A percentile compares a stretch with the other conserved stretches of the same genome.
phyloP scores from a whole-genome alignment of 768 basidiomycete species.

The Mycena belliarum region DNA sequence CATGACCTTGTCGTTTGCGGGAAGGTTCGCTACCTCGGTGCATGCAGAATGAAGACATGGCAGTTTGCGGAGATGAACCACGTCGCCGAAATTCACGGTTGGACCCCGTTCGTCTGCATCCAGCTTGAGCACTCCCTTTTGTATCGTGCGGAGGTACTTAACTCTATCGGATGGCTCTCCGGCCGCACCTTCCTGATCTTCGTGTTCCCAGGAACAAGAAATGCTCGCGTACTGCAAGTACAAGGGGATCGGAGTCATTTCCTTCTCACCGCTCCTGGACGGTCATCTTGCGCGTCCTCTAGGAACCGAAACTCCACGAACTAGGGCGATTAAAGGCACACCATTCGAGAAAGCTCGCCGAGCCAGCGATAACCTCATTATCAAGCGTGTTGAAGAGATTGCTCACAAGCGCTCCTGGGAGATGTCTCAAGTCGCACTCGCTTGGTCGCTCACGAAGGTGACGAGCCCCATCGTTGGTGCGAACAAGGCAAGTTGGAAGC shows the following conservation, averaged over 20 bases:
- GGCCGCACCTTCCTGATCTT: too few relatives aligned
- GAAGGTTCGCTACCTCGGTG: conserved; percentile 47
- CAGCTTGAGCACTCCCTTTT: conserved; percentile 54
- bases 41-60: conserved; percentile 45
- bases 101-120: conserved; percentile 57
- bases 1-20: conserved; percentile 43
- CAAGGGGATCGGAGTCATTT: conserved; percentile 54
- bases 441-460: conserved; percentile 17
- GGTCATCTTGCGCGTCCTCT: conserved; percentile 43
- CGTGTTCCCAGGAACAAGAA: conserved; percentile 38
- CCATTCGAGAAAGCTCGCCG: conserved; percentile 18
- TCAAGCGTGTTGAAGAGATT: conserved; percentile 40
- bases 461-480: neutral
- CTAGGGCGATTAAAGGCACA: conserved; percentile 23
- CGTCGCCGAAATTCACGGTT: conserved; percentile 42
- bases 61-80: conserved; percentile 47
- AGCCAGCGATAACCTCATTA: conserved; percentile 32
- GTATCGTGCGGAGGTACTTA: conserved; percentile 56
- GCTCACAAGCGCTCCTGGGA: conserved; percentile 39
- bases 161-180: too few relatives aligned
- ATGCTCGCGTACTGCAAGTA: conserved; percentile 45
- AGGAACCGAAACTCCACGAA: conserved; percentile 23
- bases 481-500: too few relatives aligned
- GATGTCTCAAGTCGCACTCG: conserved; percentile 48
- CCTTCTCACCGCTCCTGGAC: conserved; percentile 45